Conservation (phyloP, 1,284 basidiomycete species). For the Tilletia horrida region DNA sequence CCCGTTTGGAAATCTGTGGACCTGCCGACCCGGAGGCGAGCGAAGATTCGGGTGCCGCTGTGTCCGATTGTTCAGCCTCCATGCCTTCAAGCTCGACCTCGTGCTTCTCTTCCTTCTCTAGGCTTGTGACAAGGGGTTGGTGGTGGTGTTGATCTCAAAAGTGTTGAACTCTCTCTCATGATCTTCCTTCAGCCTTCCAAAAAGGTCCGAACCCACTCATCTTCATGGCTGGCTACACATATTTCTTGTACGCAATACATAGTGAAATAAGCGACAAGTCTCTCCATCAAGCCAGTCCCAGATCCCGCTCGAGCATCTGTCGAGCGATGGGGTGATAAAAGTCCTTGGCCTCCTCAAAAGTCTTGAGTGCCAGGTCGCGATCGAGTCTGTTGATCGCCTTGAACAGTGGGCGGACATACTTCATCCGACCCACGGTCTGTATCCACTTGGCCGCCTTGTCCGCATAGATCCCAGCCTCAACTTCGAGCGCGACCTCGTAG, state of each 20-base stretch:
- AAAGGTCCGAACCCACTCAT: no score
- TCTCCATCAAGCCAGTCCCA: background rate
- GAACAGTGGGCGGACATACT: constrained; percentile 59
- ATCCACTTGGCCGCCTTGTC: constrained; percentile 60
- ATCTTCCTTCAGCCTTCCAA: no score
- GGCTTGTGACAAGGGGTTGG: no score
- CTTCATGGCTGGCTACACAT: no score
- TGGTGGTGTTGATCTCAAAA: no score
- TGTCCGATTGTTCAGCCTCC: no score
- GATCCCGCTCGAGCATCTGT: constrained; percentile 46
- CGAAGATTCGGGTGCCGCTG: no score
- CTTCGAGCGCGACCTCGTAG: constrained; percentile 58
- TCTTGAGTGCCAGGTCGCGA: constrained; percentile 63
- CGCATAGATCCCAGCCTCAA: constrained; percentile 57
- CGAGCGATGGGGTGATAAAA: constrained; percentile 58
- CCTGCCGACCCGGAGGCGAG: no score
- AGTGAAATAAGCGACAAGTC: background rate
- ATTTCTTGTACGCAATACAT: background rate
- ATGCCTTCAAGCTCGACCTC: no score
- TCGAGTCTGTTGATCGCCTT: constrained; percentile 62
- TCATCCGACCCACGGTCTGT: constrained; percentile 57
- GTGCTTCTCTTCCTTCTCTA: no score
- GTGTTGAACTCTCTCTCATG: no score
- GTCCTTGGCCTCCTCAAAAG: constrained; percentile 61
- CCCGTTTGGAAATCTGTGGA: constrained; percentile 6